Evolutionary conservation across 495 filamentous ascomycete genomes (phyloP).

Genomic region (Mytilinidion resinicola): DNA sequence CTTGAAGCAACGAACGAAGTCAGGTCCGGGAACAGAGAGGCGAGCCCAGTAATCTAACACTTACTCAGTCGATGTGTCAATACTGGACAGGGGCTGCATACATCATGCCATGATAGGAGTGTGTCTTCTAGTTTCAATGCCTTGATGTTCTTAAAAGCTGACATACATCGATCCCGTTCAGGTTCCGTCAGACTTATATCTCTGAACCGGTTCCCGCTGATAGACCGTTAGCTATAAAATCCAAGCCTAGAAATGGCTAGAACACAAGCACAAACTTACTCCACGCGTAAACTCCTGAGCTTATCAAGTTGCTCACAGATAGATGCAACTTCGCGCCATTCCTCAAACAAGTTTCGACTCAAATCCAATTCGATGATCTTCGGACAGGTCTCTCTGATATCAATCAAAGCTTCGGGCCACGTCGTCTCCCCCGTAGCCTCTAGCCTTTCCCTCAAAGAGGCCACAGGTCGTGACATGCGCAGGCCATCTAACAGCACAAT

Average conservation of each 20-base stretch:
- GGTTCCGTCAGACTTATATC: constrained; percentile 36
- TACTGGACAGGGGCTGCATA: constrained; percentile 37
- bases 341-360: constrained; percentile 72
- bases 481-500: constrained; percentile 77
- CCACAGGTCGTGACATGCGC: constrained; percentile 46
- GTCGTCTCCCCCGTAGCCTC: constrained; percentile 19
- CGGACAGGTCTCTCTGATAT: constrained; percentile 31
- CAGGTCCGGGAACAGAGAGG: constrained; percentile 51
- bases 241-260: no score
- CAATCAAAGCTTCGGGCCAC: constrained; percentile 5
- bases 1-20: constrained; percentile 50
- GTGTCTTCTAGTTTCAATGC: constrained; percentile 68
- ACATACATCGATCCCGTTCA: constrained; percentile 33
- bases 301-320: constrained; percentile 62
- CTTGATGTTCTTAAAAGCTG: constrained; percentile 53
- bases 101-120: constrained; percentile 65
- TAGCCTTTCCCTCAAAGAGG: constrained; percentile 30
- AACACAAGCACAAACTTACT: constrained; percentile 49
- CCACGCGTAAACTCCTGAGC: constrained; percentile 60
- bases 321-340: constrained; percentile 54
- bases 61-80: not conserved
- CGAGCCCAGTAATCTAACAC: constrained; percentile 37
- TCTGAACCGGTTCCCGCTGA: constrained; percentile 74
- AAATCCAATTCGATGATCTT: constrained; percentile 79
- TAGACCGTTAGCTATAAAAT: no score